Evolutionary conservation across 2,329 filamentous ascomycete genomes (phyloP).

Genomic region (Hymenoscyphus infarciens): DNA sequence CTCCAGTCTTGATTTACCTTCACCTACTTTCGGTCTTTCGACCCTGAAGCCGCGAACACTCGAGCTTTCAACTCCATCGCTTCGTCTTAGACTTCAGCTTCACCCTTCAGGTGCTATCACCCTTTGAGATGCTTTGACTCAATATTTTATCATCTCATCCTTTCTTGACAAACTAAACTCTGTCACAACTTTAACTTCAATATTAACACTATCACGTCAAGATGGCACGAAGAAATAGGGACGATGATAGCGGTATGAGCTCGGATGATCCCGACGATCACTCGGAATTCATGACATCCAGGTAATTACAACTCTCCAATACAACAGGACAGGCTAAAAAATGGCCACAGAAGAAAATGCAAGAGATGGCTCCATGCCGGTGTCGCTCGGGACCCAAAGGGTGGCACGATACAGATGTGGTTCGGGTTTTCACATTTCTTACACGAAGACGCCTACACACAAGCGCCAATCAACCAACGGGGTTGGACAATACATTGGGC

Average conservation of each 20-base stretch:
- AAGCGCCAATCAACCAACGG: neutral
- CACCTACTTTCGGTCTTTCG: too few species aligned
- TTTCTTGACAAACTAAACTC: neutral
- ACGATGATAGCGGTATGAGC: neutral
- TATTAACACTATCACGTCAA: neutral
- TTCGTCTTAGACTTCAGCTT: neutral
- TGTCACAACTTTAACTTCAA: too few species aligned
- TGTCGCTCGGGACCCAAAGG: conserved; percentile 5
- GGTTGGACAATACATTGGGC: conserved; percentile 7
- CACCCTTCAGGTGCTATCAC: neutral
- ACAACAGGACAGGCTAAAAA: neutral
- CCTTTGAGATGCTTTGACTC: neutral
- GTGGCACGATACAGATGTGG: conserved; percentile 13
- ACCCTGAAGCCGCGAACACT: too few species aligned
- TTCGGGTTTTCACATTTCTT: conserved; percentile 13
- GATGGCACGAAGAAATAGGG: neutral
- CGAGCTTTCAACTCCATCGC: too few species aligned
- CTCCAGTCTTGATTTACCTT: too few species aligned
- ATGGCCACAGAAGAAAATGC: neutral
- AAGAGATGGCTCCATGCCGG: conserved; percentile 18
- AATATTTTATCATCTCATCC: neutral
- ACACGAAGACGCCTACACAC: neutral
- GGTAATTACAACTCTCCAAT: neutral
- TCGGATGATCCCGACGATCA: neutral
- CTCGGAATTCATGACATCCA: neutral